Conservation (phyloP, 306 rosid species). For the Cucumis melo region DNA sequence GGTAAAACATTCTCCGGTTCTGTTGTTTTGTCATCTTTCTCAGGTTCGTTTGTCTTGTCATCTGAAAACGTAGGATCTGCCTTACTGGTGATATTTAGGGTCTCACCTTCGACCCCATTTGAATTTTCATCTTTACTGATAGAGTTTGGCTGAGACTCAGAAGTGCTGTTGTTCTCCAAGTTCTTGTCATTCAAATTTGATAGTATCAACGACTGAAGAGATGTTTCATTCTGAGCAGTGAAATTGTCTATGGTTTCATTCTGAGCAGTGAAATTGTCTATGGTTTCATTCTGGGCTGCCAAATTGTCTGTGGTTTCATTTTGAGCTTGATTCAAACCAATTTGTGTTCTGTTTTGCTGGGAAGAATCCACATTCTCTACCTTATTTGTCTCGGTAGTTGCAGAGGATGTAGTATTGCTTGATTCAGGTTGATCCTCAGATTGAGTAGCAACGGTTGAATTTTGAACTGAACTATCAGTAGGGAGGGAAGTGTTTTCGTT, state of each 20-base stretch:
- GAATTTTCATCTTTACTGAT: constrained; percentile 21
- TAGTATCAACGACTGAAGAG: neutral
- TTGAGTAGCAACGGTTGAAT: constrained; percentile 14
- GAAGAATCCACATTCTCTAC: constrained; percentile 17
- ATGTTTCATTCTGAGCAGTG: constrained; percentile 2
- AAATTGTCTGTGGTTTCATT: constrained; percentile 10
- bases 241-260: constrained; percentile 9
- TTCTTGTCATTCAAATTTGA: neutral
- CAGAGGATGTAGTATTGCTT: constrained; percentile 14
- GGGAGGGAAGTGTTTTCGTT: constrained; percentile 12
- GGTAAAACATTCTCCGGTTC: neutral
- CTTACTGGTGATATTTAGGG: constrained; percentile 14
- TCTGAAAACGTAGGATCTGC: constrained; percentile 16
- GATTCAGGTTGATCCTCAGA: constrained; percentile 20
- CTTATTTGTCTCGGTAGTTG: constrained; percentile 10
- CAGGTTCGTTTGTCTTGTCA: neutral
- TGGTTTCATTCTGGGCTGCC: neutral
- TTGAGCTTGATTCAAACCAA: constrained; percentile 10
- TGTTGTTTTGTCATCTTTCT: constrained; percentile 9
- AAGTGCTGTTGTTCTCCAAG: constrained; percentile 22
- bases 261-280: constrained; percentile 9
- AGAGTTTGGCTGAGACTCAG: constrained; percentile 10
- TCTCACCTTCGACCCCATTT: constrained; percentile 20
- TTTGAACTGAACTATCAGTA: constrained; percentile 12
- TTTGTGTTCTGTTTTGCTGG: constrained; percentile 18